Evolutionary conservation across 2,329 filamentous ascomycete species (phyloP).

Genomic region (Aspergillus viridinutans): DNA sequence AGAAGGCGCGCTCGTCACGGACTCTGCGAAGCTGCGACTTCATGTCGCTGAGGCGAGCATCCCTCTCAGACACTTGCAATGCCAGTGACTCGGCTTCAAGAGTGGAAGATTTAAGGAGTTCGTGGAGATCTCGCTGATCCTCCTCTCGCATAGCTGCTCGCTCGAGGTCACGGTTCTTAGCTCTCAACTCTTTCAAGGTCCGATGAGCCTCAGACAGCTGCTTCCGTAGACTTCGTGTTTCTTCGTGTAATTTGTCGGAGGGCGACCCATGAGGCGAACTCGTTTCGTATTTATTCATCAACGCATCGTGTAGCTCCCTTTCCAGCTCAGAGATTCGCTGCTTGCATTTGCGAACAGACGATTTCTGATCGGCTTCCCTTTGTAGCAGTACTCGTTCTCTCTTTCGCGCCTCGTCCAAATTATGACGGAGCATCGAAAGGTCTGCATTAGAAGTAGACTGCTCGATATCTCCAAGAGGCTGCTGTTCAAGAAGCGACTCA

Average conservation of each 20-base stretch:
- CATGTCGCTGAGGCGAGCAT: conserved; percentile 57
- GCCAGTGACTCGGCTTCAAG: conserved; percentile 62
- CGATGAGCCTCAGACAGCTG: conserved; percentile 60
- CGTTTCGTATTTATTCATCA: conserved; percentile 48
- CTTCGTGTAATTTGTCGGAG: conserved; percentile 42
- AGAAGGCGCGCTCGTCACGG: conserved; percentile 43
- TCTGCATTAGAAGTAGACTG: conserved; percentile 41
- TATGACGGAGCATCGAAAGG: conserved; percentile 58
- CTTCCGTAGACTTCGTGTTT: conserved; percentile 56
- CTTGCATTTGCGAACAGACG: conserved; percentile 60
- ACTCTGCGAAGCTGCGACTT: conserved; percentile 61
- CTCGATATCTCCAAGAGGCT: conserved; percentile 40
- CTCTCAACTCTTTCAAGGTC: conserved; percentile 53
- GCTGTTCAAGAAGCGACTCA: conserved; percentile 52
- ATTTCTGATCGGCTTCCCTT: conserved; percentile 62
- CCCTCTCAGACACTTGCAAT: conserved; percentile 65
- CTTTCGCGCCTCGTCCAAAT: conserved; percentile 60
- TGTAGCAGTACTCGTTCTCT: conserved; percentile 63
- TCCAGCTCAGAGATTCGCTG: conserved; percentile 64
- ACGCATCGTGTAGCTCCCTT: conserved; percentile 60
- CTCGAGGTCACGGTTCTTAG: conserved; percentile 48
- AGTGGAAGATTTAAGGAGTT: conserved; percentile 45
- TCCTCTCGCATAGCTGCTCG: conserved; percentile 46
- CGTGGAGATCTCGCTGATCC: conserved; percentile 42
- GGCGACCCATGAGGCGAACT: conserved; percentile 53